A percentile compares a stretch with the other conserved stretches of the same genome.
Evolutionary conservation across 2,329 filamentous ascomycete genomes (phyloP).

Genomic region (Chaetomium sp.): DNA sequence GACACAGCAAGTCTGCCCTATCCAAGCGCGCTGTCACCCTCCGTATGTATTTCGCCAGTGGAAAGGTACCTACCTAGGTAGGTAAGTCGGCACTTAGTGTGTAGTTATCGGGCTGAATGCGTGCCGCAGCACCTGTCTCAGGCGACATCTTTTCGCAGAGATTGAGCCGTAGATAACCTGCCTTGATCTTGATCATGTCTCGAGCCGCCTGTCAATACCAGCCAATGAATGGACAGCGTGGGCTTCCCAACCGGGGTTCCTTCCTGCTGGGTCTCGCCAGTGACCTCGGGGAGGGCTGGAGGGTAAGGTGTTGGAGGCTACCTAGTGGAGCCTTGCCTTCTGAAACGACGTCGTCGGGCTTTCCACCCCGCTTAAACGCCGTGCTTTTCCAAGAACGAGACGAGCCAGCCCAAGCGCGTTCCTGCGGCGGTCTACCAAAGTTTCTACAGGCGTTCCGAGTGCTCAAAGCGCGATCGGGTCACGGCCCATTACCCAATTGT

Average conservation of each 20-base stretch:
- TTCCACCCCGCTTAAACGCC: not conserved
- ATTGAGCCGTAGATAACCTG: not conserved
- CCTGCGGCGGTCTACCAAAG: not conserved
- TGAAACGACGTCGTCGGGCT: not conserved
- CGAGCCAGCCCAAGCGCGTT: not conserved
- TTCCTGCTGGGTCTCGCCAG: constrained; percentile 9
- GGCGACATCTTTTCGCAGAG: not conserved
- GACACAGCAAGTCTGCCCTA: too few relatives aligned
- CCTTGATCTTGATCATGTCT: not conserved
- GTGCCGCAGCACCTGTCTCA: not conserved
- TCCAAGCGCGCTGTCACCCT: not conserved
- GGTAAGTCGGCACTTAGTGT: too few relatives aligned
- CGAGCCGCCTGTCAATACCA: not conserved
- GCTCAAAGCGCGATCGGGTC: not conserved
- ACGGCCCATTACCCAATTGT: not conserved
- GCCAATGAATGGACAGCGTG: constrained; percentile 20
- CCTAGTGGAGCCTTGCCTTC: constrained; percentile 14
- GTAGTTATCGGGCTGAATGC: not conserved
- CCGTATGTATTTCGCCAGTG: not conserved
- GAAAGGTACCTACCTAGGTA: too few relatives aligned
- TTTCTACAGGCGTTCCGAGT: not conserved
- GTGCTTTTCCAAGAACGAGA: not conserved
- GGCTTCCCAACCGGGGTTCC: constrained; percentile 20
- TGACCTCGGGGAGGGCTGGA: not conserved
- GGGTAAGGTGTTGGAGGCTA: constrained; percentile 15